A percentile compares a stretch with the other conserved stretches of the same genome.
These are phyloP conservation scores for Leptographium procerum DNA, from an alignment of 2,329 filamentous ascomycete genomes.

Conservation along the genomic window DNA sequence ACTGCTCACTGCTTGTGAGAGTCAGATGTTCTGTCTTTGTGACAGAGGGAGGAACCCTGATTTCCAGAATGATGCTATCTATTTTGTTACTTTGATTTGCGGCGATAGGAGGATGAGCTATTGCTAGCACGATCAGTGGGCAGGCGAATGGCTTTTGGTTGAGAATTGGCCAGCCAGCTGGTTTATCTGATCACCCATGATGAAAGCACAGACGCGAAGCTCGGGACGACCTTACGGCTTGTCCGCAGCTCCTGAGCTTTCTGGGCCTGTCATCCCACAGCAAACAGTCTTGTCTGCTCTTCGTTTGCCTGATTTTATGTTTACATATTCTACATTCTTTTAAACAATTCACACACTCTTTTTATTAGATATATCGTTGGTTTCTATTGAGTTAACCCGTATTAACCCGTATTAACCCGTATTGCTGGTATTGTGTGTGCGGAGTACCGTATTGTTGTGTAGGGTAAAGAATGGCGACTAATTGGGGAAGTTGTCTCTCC, in stretches of 20 bases:
- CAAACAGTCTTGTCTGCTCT: not conserved
- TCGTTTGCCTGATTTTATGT: not conserved
- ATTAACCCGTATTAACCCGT: too few species aligned
- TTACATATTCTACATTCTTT: not conserved
- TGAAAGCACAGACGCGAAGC: too few species aligned
- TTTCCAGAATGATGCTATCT: not conserved
- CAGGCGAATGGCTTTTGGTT: not conserved
- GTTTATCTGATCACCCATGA: not conserved
- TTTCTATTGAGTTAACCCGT: not conserved
- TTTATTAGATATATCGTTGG: not conserved
- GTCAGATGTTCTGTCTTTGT: not conserved
- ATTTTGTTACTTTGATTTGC: not conserved
- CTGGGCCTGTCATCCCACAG: not conserved
- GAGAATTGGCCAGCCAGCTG: not conserved
- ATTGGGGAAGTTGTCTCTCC: not conserved
- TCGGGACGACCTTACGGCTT: too few species aligned
- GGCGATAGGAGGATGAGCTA: not conserved
- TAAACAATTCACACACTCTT: not conserved
- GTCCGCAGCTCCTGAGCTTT: not conserved
- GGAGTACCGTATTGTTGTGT: too few species aligned
- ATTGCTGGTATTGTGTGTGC: too few species aligned
- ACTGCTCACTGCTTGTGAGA: not conserved
- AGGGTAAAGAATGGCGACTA: too few species aligned
- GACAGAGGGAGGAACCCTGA: not conserved
- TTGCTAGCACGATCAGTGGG: not conserved